Evolutionary conservation across 768 basidiomycete species (phyloP).

Genomic region (Panellus pusillus): DNA sequence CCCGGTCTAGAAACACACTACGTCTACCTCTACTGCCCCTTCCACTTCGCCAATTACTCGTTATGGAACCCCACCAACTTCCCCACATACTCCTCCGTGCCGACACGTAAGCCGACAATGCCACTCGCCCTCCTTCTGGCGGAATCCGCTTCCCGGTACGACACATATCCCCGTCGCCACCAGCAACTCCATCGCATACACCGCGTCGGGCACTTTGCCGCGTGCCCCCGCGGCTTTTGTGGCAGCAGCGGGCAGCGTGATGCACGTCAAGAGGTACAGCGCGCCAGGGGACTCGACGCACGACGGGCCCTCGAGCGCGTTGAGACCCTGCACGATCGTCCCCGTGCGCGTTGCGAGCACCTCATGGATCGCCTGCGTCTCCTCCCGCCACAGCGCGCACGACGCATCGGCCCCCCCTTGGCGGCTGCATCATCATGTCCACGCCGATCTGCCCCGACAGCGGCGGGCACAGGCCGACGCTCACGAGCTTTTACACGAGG

Average conservation of each 20-base stretch:
- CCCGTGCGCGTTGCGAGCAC: conserved; percentile 70
- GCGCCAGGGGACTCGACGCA: conserved; percentile 87
- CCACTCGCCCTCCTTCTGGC: conserved; percentile 86
- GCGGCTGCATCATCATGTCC: conserved; percentile 92
- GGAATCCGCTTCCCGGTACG: conserved; percentile 93
- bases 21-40: background rate
- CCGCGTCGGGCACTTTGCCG: conserved; percentile 82
- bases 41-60: conserved; percentile 35
- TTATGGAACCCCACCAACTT: conserved; percentile 63
- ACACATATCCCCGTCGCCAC: conserved; percentile 92
- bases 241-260: conserved; percentile 77
- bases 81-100: conserved; percentile 88
- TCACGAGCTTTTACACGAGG: conserved; percentile 95
- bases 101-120: conserved; percentile 93
- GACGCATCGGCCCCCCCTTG: conserved; percentile 69
- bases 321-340: conserved; percentile 70
- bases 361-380: conserved; percentile 75
- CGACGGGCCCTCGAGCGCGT: conserved; percentile 85
- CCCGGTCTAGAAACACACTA: too few species aligned
- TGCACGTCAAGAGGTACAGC: conserved; percentile 88
- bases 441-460: conserved; percentile 91
- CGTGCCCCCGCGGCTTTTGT: conserved; percentile 66
- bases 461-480: conserved; percentile 86
- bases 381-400: too few species aligned
- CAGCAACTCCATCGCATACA: conserved; percentile 83